Evolutionary conservation across 1,284 basidiomycete genomes (phyloP), one percentile per base, ranked within the genome.

Genomic region (Heterobasidion annosum): DNA sequence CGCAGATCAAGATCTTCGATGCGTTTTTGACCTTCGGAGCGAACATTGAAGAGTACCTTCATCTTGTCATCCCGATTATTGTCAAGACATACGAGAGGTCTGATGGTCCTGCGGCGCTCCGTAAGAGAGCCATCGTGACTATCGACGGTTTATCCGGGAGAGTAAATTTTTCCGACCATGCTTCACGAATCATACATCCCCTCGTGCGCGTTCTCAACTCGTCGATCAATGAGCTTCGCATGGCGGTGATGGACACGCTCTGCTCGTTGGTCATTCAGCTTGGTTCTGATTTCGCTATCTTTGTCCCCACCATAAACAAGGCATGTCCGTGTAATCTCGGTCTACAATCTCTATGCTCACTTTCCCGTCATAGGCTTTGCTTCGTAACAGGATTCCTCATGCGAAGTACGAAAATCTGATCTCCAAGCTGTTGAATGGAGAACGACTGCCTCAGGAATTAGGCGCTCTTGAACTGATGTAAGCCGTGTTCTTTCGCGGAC

Each of bases 151-250:
- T 99, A 16, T 94, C 93, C 13, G 82, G 88, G 60, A 85, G 96
- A 59, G 93, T 99, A 63, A 98, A 99, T 71, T 98, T 99, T 67
- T 95, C 92, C n/a, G 97, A 99, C 65, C 95, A 99, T 64, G 94
- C 96, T 8, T 97, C 94, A 16, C 83, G 96, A 48, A 98, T 99
- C 64, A 92, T 99, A 25, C 97, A 98, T 65, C 96, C 97, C 2
- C 77, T 99, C 13, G 88, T 95, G 43, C 83, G 97, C 48, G 90
- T 98, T 3, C 74, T 99, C 53, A 84, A 87, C 45, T 77, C 77
- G n/a, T 74, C 80, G 5, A 87, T 81, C 59, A 90, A 91, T 54
- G 96, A 99, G 57, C 74, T 99, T 48, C 80, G 92, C 34, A 81
- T 80, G 67, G 84, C 91, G 0, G 91, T 95, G 8, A 88, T 99